phyloP scores from a whole-genome alignment of 768 basidiomycete genomes.

The Phlebiopsis flavidoalba region DNA sequence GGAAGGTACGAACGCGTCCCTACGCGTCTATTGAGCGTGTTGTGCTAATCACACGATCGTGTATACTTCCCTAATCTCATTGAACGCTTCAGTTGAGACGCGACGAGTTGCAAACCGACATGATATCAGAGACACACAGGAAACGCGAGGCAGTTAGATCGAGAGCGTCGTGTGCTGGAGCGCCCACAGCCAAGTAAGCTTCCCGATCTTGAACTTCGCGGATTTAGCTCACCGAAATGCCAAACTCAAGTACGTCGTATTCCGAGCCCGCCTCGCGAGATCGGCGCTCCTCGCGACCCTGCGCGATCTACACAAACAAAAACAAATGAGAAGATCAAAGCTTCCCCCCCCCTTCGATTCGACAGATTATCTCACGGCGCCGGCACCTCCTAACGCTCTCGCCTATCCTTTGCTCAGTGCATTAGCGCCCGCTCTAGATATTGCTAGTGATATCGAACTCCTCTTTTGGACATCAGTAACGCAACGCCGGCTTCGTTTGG shows the following conservation, averaged over 20 bases:
- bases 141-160: constrained; percentile 81
- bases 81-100: constrained; percentile 50
- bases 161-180: constrained; percentile 77
- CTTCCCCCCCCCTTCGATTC: constrained; percentile 51
- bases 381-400: constrained; percentile 8
- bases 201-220: neutral
- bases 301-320: too few relatives aligned
- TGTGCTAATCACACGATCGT: constrained; percentile 1
- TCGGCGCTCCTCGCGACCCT: constrained; percentile 56
- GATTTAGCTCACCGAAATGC: neutral
- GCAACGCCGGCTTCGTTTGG: constrained; percentile 8
- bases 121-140: constrained; percentile 86
- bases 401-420: constrained; percentile 27
- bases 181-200: constrained; percentile 67
- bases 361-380: constrained; percentile 17
- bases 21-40: neutral
- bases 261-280: constrained; percentile 46
- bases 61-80: neutral
- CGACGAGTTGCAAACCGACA: constrained; percentile 76
- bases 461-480: constrained; percentile 22
- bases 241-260: constrained; percentile 51
- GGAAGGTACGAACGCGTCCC: constrained; percentile 57
- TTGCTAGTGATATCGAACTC: constrained; percentile 27
- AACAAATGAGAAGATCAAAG: too few relatives aligned
- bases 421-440: constrained; percentile 25